These are phyloP conservation scores for Salvia sclarea DNA, from an alignment of 305 asterid species.

Conservation along the genomic window DNA sequence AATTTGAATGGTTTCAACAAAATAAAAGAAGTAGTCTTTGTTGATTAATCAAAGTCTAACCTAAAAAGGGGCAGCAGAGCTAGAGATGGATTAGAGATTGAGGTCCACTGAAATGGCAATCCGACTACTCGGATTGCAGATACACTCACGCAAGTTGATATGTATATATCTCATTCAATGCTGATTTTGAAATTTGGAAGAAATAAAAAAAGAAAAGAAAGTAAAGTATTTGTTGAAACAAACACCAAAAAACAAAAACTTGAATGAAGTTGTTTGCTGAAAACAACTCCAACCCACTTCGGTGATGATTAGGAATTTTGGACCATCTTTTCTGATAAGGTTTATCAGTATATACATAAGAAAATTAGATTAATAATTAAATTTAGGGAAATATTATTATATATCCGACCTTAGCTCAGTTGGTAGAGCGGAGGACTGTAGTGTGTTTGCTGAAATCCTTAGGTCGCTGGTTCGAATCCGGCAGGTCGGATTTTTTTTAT, in stretches of 20 bases:
- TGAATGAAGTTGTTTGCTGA: no score
- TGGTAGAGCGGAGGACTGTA: slow-evolving; percentile 99
- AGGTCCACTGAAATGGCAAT: background rate
- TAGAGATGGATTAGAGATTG: background rate
- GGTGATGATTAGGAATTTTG: no score
- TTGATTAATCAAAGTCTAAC: background rate
- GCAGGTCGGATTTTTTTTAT: slow-evolving; percentile 79
- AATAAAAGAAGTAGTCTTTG: background rate
- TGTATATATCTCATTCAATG: background rate
- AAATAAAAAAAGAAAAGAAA: no score
- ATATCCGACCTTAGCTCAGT: slow-evolving; percentile 99
- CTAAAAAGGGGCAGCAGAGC: background rate
- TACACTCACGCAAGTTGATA: background rate
- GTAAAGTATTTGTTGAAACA: no score
- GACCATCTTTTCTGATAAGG: no score
- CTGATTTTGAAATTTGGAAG: background rate
- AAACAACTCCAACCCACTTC: no score
- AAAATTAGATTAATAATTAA: no score
- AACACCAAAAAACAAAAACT: no score
- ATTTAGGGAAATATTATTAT: no score
- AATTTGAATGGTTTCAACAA: background rate
- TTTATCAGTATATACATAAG: no score
- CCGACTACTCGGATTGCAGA: slow-evolving; percentile 6
- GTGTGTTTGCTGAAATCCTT: slow-evolving; percentile 64
- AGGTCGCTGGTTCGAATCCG: slow-evolving; percentile 98